Conservation (phyloP, 164 flowering plant genomes). For the Annona cherimola region DNA sequence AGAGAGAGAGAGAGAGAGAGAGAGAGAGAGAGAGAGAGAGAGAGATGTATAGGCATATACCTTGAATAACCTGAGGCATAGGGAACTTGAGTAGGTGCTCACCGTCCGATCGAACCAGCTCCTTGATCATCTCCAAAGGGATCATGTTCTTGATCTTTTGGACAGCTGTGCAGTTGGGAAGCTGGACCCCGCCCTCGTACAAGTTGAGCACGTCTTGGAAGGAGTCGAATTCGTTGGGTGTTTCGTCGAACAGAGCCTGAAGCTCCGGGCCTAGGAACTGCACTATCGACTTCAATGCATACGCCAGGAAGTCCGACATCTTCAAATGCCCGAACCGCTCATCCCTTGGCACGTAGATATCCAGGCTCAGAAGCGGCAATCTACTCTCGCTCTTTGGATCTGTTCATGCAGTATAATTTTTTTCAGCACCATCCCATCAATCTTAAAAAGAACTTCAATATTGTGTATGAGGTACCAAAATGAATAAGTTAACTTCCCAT, state of each 20-base stretch:
- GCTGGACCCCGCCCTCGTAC: constrained; percentile 59
- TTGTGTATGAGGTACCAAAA: no score
- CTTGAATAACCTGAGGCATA: constrained; percentile 63
- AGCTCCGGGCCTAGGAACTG: constrained; percentile 64
- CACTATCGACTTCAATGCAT: constrained; percentile 57
- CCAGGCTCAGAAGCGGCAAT: constrained; percentile 52
- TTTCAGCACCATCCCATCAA: background rate
- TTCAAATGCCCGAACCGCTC: constrained; percentile 72
- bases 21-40: background rate
- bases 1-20: background rate
- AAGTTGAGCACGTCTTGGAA: constrained; percentile 57
- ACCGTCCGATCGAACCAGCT: constrained; percentile 65
- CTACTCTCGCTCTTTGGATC: constrained; percentile 67
- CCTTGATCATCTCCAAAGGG: constrained; percentile 69
- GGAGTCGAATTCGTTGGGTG: constrained; percentile 69
- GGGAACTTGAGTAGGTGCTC: constrained; percentile 64
- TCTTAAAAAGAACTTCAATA: background rate
- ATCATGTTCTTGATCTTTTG: constrained; percentile 33
- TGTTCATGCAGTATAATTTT: constrained; percentile 14
- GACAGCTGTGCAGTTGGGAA: constrained; percentile 30
- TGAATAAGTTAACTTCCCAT: no score
- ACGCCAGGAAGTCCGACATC: constrained; percentile 78
- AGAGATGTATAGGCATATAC: constrained; percentile 1
- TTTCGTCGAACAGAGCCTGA: constrained; percentile 42
- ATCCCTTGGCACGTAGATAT: constrained; percentile 87